Percentiles rank a stretch among this genome's conserved stretches.
phyloP scores from a whole-genome alignment of 495 filamentous ascomycete species.

The Tuber microsphaerosporum region DNA sequence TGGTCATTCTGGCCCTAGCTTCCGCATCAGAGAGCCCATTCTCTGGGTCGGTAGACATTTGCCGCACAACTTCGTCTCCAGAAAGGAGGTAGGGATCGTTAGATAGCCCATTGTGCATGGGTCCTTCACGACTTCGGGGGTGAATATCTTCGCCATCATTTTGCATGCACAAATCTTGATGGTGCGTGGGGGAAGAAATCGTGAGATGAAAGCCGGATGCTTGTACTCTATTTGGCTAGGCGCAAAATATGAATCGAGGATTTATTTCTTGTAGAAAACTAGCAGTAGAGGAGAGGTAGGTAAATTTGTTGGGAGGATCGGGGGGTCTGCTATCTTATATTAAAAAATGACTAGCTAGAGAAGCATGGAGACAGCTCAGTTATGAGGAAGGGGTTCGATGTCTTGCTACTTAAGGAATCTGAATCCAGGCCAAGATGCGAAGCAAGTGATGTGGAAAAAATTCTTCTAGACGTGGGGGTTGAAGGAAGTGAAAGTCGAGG shows the following conservation, averaged over 20 bases:
- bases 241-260: background rate
- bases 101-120: conserved; percentile 45
- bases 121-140: conserved; percentile 43
- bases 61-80: conserved; percentile 49
- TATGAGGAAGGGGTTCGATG: background rate
- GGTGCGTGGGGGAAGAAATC: conserved; percentile 9
- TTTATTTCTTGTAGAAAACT: background rate
- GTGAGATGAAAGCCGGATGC: background rate
- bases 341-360: background rate
- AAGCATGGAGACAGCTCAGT: background rate
- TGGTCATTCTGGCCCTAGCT: conserved; percentile 51
- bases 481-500: background rate
- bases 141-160: conserved; percentile 41
- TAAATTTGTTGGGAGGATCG: background rate
- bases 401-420: background rate
- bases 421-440: background rate
- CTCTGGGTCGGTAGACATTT: conserved; percentile 55
- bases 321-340: background rate
- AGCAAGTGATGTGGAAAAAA: background rate
- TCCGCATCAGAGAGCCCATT: conserved; percentile 56
- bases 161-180: conserved; percentile 36
- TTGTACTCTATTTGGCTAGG: background rate
- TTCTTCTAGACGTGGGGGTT: background rate
- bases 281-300: background rate
- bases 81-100: conserved; percentile 60